phyloP scores from a whole-genome alignment of 768 basidiomycete species.

The Suillus lakei region DNA sequence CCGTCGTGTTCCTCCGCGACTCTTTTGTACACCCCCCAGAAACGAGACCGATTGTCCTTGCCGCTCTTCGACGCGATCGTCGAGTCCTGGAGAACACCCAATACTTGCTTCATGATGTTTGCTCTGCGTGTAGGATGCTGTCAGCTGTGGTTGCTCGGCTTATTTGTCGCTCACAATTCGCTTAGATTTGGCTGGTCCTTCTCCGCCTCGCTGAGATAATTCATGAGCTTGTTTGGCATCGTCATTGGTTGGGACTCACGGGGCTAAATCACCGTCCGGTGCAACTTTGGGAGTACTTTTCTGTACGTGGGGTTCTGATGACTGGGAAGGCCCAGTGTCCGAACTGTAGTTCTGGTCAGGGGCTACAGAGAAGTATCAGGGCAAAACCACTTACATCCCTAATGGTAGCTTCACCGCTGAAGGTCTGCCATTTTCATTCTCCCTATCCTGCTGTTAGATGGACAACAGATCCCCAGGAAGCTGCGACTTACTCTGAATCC shows the following conservation, averaged over 20 bases:
- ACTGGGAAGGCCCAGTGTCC: not conserved
- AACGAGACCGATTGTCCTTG: slow-evolving; percentile 2
- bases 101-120: not conserved
- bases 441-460: not conserved
- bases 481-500: too few species aligned
- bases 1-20: slow-evolving; percentile 20
- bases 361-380: not conserved
- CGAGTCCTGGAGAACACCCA: not conserved
- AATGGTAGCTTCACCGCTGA: not conserved
- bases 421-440: not conserved
- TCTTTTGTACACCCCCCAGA: slow-evolving; percentile 19
- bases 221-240: too few species aligned
- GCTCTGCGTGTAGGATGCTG: not conserved
- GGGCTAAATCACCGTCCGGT: not conserved
- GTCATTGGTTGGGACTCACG: not conserved
- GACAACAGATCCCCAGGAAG: too few species aligned
- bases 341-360: not conserved
- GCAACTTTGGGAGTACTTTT: not conserved
- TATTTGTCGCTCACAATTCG: not conserved
- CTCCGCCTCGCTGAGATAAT: not conserved
- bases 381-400: not conserved
- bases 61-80: not conserved
- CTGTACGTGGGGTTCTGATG: not conserved
- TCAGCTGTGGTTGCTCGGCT: not conserved
- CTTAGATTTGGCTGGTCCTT: not conserved